These are phyloP conservation scores for Conticribra weissflogii DNA, from an alignment of 108 stramenopile genomes.

Conservation along the genomic window DNA sequence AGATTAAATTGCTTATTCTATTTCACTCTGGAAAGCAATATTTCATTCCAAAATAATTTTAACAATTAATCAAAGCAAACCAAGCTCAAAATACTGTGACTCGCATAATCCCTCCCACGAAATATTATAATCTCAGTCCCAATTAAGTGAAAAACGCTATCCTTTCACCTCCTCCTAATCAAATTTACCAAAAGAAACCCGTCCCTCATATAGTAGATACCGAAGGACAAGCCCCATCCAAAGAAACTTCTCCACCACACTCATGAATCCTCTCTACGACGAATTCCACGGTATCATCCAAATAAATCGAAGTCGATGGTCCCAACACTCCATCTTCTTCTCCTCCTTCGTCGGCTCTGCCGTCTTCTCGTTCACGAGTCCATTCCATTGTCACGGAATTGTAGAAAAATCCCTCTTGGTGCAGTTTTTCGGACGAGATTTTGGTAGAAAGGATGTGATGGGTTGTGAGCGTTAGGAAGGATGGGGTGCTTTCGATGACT, in stretches of 20 bases:
- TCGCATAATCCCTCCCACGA: no score
- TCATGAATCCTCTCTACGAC: constrained; percentile 46
- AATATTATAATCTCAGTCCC: no score
- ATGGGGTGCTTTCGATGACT: constrained; percentile 48
- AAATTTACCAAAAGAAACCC: no score
- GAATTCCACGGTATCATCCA: constrained; percentile 54
- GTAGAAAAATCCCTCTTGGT: constrained; percentile 45
- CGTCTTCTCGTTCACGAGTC: constrained; percentile 38
- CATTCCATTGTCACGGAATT: constrained; percentile 40
- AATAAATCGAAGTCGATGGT: constrained; percentile 50
- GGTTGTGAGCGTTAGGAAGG: constrained; percentile 46
- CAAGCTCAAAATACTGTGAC: no score
- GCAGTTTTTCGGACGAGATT: constrained; percentile 48
- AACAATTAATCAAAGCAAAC: no score
- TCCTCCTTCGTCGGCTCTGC: neutral
- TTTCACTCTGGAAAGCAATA: no score
- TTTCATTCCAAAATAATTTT: no score
- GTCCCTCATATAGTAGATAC: constrained; percentile 42
- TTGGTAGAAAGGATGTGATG: constrained; percentile 49
- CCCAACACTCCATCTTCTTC: constrained; percentile 26
- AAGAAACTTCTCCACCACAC: constrained; percentile 44
- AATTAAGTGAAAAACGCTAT: no score
- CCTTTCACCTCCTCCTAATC: no score
- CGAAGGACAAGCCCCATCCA: constrained; percentile 44
- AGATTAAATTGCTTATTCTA: no score